Percentiles rank a stretch among this genome's conserved stretches.
Conservation (phyloP, 2,329 filamentous ascomycete genomes). For the Trichoderma sp. region DNA sequence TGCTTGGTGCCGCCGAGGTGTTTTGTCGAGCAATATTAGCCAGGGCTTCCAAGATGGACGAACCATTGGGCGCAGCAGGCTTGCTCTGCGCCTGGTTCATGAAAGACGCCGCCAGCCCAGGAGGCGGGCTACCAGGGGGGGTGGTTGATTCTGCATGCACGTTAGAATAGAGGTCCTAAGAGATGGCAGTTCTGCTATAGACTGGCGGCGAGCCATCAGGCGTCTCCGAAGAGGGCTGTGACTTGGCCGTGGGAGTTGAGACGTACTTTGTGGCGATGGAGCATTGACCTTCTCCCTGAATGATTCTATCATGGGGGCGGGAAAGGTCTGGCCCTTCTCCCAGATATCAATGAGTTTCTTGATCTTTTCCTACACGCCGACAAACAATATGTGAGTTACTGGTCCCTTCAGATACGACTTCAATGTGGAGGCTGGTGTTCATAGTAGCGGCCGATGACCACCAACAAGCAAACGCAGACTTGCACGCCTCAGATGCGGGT, state of each 20-base stretch:
- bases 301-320: slow-evolving; percentile 71
- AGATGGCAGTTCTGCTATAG: background rate
- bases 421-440: slow-evolving; percentile 24
- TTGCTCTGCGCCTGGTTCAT: slow-evolving; percentile 40
- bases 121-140: slow-evolving; percentile 64
- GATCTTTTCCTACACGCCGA: slow-evolving; percentile 81
- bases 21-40: slow-evolving; percentile 81
- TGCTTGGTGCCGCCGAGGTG: slow-evolving; percentile 51
- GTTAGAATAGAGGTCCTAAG: slow-evolving; percentile 43
- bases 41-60: slow-evolving; percentile 74
- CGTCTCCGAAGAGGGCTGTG: background rate
- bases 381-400: slow-evolving; percentile 47
- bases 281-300: slow-evolving; percentile 81
- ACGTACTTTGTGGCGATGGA: slow-evolving; percentile 66
- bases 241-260: slow-evolving; percentile 16
- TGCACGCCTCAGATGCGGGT: slow-evolving; percentile 5
- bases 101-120: slow-evolving; percentile 48
- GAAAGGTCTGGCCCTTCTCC: slow-evolving; percentile 94
- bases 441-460: slow-evolving; percentile 31
- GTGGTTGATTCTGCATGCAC: slow-evolving; percentile 68
- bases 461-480: slow-evolving; percentile 34
- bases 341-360: slow-evolving; percentile 93
- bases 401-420: slow-evolving; percentile 33
- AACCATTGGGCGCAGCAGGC: slow-evolving; percentile 48
- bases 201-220: background rate